Percentiles rank a stretch among this genome's conserved stretches.
These are phyloP conservation scores for Lolium multiflorum DNA, from an alignment of 176 grass and related monocot genomes.

Conservation along the genomic window DNA sequence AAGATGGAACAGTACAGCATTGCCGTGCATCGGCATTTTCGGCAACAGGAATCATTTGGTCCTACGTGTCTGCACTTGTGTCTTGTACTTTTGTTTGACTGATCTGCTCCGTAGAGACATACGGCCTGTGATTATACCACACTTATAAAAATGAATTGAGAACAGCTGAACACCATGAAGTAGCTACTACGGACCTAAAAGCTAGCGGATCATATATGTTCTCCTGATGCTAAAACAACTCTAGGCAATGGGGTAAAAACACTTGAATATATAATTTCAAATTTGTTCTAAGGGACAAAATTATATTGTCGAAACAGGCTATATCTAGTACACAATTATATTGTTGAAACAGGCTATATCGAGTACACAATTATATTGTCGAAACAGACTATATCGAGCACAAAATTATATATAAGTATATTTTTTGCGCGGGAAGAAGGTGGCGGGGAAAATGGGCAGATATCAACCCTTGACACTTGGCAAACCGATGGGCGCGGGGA, in stretches of 20 bases:
- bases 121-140: background rate
- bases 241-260: background rate
- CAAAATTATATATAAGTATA: too few relatives aligned
- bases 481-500: too few relatives aligned
- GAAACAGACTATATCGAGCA: too few relatives aligned
- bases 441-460: too few relatives aligned
- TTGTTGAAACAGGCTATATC: too few relatives aligned
- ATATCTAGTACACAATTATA: background rate
- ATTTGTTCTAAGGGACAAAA: background rate
- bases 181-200: background rate
- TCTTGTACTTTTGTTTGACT: conserved; percentile 1
- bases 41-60: background rate
- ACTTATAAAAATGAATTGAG: background rate
- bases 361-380: too few relatives aligned
- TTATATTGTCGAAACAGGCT: background rate
- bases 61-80: background rate
- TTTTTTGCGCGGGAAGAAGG: too few relatives aligned
- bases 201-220: background rate
- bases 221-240: background rate
- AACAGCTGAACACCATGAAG: background rate
- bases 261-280: background rate
- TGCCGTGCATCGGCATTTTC: background rate
- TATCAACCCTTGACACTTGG: too few relatives aligned
- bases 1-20: background rate
- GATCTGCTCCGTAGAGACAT: background rate